Conservation (phyloP, 202 grass and related monocot genomes). For the Alloteropsis angusta region DNA sequence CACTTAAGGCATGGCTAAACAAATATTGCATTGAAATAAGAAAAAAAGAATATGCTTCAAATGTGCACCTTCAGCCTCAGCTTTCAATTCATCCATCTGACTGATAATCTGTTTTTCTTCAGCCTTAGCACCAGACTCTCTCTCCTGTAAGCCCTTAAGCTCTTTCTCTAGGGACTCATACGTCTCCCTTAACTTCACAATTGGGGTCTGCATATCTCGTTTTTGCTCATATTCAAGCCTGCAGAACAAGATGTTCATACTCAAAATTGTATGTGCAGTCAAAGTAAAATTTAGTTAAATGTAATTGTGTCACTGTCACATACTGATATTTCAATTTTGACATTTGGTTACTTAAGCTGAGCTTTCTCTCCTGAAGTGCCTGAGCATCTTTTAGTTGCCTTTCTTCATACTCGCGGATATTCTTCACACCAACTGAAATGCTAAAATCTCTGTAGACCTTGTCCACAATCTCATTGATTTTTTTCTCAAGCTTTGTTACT, state of each 20-base stretch:
- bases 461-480: constrained; percentile 93
- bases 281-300: constrained; percentile 7
- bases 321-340: constrained; percentile 99
- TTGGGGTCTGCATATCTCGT: constrained; percentile 73
- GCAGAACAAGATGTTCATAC: constrained; percentile 21
- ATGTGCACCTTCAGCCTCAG: constrained; percentile 71
- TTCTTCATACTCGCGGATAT: constrained; percentile 99
- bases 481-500: constrained; percentile 79
- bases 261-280: constrained; percentile 1
- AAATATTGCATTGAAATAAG: not conserved
- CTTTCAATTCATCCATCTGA: constrained; percentile 78
- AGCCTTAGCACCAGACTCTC: constrained; percentile 63
- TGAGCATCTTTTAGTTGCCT: constrained; percentile 82
- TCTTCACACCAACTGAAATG: constrained; percentile 83
- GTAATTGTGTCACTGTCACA: constrained; percentile 24
- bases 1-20: not conserved
- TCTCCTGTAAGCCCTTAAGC: constrained; percentile 62
- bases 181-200: constrained; percentile 56
- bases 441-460: constrained; percentile 92
- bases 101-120: constrained; percentile 51
- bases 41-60: constrained; percentile 15
- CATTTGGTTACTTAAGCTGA: constrained; percentile 79
- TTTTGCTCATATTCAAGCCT: constrained; percentile 98
- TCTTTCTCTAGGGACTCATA: constrained; percentile 72
- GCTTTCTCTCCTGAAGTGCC: constrained; percentile 75